Base-by-base conservation (phyloP, 164 flowering plant species). In the Piper betle region DNA sequence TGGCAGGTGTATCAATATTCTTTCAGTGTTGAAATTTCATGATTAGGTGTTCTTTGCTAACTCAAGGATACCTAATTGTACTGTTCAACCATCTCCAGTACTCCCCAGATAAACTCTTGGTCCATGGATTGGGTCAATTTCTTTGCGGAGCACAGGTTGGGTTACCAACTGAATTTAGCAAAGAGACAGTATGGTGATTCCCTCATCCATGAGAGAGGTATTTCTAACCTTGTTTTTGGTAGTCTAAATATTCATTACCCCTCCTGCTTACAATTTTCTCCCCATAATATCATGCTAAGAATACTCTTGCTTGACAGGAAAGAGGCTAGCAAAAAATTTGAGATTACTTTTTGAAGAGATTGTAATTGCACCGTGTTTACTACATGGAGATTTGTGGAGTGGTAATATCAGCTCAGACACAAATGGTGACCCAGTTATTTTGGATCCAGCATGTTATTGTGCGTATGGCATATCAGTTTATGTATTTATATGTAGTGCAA, bases 401-500 rank as follows among this genome's bases (percentile, higher is more conserved):
- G 99, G 99, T 57, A 93, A 90, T 69, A 78, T 89, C 67, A 86
- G 78, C 73, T 82, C 81, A 56, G 94, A 86, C 78, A 80, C 78
- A 65, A 82, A 82, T 63, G 97, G 99, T 18, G 83, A 93, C 66
- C 99, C 99, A 69, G 86, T 90, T 53, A 90, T 93, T 65, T 84
- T 93, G 43, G 99, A 90, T 63, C 98, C 98, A 40, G 96, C 97
- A 40, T 93, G 99, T 75, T 93, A 87, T 66, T 93, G 99, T 93
- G 81, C 86, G 96, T 78, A 11, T 58, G 16, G 40, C 33, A 25
- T 25, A 25, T 25, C 33, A 25, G 33, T 25, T 25, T 25, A 25
- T 25, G 33, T 25, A 25, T 25, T 25, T 25, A 25, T 25, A 25
- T 25, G 33, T 25, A 25, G 33, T 25, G 33, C 33, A 25, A 25